A percentile compares a stretch with the other conserved stretches of the same genome.
Evolutionary conservation across 257 asterid species (phyloP).

Genomic region (Eustoma russellianum): DNA sequence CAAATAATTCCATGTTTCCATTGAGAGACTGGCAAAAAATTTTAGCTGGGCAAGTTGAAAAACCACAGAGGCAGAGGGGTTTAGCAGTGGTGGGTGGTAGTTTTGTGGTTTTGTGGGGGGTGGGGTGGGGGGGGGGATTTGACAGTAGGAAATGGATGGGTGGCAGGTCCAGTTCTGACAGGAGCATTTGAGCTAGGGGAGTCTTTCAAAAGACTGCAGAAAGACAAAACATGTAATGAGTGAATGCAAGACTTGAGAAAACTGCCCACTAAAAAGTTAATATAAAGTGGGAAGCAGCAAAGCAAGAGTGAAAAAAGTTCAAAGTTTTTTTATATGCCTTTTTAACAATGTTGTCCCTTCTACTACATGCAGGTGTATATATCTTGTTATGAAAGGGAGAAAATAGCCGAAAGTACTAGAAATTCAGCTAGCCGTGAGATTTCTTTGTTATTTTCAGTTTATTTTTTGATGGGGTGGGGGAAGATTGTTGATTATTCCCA

Average conservation of each 20-base stretch:
- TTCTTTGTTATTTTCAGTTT: background rate
- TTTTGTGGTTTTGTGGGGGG: background rate
- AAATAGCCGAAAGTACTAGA: background rate
- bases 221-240: constrained; percentile 20
- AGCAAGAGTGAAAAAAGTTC: constrained; percentile 21
- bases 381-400: constrained; percentile 2
- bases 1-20: too few species aligned
- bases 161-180: constrained; percentile 17
- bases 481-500: constrained; percentile 24
- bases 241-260: constrained; percentile 18
- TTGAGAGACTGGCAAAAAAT: too few species aligned
- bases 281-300: constrained; percentile 36
- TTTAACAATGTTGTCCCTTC: constrained; percentile 25
- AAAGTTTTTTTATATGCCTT: constrained; percentile 21
- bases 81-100: too few species aligned
- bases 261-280: constrained; percentile 8
- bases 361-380: background rate
- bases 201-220: constrained; percentile 16
- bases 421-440: constrained; percentile 12
- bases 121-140: background rate
- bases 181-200: constrained; percentile 8
- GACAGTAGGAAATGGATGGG: constrained; percentile 12
- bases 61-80: too few species aligned
- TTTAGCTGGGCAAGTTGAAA: too few species aligned
- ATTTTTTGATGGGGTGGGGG: background rate